Base-by-base conservation (phyloP, 352 stramenopile species). In the Phytophthora sojae region DNA sequence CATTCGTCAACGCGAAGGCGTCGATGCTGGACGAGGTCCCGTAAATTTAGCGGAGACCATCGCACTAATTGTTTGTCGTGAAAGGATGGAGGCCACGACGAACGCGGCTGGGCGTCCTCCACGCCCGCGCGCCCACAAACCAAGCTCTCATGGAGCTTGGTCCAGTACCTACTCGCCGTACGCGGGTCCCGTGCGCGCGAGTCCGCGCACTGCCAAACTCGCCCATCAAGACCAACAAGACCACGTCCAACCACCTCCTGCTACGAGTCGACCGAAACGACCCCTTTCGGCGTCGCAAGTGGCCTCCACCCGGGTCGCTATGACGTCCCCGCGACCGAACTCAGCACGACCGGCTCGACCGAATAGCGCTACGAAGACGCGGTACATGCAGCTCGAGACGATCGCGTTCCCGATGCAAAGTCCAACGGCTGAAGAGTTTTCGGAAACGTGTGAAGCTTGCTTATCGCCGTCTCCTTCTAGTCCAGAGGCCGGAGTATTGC, bases 241-340 rank as follows among this genome's bases (percentile, higher is more conserved):
- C 3, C 14, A 35, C 14, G 25, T 42, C 17, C 45, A 54, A 17
- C 17, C 37, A n/a, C 30, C 30, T 37, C 30, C 30, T 37, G 23
- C 25, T 57, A 53, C 25, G 23, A 4, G 32, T 56, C 64, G 65
- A 54, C 79, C 78, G 15, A 78, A 67, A 60, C 67, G 79, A 51
- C 79, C 81, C 14, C 69, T 81, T 54, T 88, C 81, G 4, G 76
- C 80, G 3, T 81, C 80, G 3, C 69, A 62, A 59, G 61, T 71
- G 29, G 62, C 62, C 15, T 73, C 67, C 2, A 75, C 21, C 67
- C 67, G 61, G 67, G 57, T 69, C 53, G 60, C 57, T 6, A 42
- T 62, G 39, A 54, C 30, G 8, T 70, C 57, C 39, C 54, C 59
- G 23, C 71, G 66, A 8, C 58, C 60, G 29, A 57, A 51, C 55